Percentiles rank a stretch among this genome's conserved stretches.
phyloP scores from a whole-genome alignment of 306 rosid species.

The Sechiopsis laciniata region DNA sequence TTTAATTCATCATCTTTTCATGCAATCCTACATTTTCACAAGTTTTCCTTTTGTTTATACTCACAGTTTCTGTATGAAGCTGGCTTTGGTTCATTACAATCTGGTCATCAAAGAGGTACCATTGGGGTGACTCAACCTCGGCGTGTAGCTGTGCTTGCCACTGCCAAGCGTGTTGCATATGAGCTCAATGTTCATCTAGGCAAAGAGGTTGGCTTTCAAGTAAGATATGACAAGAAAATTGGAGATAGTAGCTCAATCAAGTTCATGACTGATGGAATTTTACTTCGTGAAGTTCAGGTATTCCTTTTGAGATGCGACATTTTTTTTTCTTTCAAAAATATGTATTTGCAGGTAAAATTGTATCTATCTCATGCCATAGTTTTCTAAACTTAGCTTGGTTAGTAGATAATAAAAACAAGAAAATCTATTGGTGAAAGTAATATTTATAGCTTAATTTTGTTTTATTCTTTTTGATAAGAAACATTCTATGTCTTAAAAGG shows the following conservation, averaged over 20 bases:
- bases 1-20: background rate
- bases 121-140: constrained; percentile 97
- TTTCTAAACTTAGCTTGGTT: too few relatives aligned
- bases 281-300: constrained; percentile 92
- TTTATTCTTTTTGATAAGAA: too few relatives aligned
- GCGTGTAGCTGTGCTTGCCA: constrained; percentile 88
- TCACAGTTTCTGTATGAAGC: constrained; percentile 81
- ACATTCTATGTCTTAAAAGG: too few relatives aligned
- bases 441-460: too few relatives aligned
- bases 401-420: too few relatives aligned
- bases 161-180: constrained; percentile 84
- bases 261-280: constrained; percentile 96
- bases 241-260: constrained; percentile 77
- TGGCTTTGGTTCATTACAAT: constrained; percentile 70
- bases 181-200: constrained; percentile 79
- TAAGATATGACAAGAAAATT: constrained; percentile 78
- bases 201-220: constrained; percentile 86
- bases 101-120: constrained; percentile 41
- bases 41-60: constrained; percentile 13
- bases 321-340: background rate
- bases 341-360: constrained; percentile 14
- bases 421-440: too few relatives aligned
- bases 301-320: constrained; percentile 20
- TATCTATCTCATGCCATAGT: background rate
- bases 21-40: constrained; percentile 9